Evolutionary conservation across 1,284 basidiomycete species (phyloP).

Genomic region (Sphaerobolus stellatus): DNA sequence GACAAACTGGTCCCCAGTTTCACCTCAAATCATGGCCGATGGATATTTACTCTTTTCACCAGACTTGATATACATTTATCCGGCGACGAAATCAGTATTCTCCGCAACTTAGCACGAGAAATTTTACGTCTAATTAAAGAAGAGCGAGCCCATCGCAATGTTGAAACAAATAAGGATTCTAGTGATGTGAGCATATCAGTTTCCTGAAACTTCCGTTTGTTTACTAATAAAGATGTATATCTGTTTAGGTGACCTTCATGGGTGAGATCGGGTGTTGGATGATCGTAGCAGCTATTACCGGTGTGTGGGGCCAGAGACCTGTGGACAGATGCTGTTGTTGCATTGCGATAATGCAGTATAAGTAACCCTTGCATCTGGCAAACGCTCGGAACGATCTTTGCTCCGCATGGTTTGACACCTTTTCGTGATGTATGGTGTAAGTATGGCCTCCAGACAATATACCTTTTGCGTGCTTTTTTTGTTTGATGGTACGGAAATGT

Average conservation of each 20-base stretch:
- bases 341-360: conserved; percentile 28
- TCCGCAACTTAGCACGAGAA: conserved; percentile 77
- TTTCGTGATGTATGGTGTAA: neutral
- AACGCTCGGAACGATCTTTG: too few species aligned
- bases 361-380: too few species aligned
- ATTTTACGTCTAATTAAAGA: conserved; percentile 60
- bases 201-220: conserved; percentile 17
- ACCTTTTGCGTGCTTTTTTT: neutral
- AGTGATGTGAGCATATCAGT: conserved; percentile 12
- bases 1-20: conserved; percentile 27
- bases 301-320: conserved; percentile 88
- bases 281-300: conserved; percentile 68
- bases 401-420: too few species aligned
- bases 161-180: conserved; percentile 23
- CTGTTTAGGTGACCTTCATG: conserved; percentile 29
- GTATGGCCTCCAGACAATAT: neutral
- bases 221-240: neutral
- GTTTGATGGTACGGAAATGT: too few species aligned
- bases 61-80: conserved; percentile 71
- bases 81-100: conserved; percentile 73
- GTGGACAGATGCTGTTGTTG: conserved; percentile 72
- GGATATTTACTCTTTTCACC: conserved; percentile 82
- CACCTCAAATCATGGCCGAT: conserved; percentile 68
- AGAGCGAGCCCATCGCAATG: conserved; percentile 3
- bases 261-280: conserved; percentile 79